phyloP scores from a whole-genome alignment of 257 asterid species.

The Verbena officinalis region DNA sequence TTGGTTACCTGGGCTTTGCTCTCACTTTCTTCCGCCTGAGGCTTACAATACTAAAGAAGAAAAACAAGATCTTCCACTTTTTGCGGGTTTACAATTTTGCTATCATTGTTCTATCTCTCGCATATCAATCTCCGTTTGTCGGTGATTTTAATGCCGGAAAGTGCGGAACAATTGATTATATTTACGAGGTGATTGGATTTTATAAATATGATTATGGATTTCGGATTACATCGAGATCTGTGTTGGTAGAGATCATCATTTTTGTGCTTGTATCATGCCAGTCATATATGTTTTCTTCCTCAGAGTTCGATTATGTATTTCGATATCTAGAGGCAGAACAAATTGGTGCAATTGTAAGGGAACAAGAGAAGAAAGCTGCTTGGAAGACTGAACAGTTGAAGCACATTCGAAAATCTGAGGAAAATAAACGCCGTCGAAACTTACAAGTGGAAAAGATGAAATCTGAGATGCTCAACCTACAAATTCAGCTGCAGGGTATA shows the following conservation, averaged over 20 bases:
- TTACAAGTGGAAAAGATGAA: slow-evolving; percentile 79
- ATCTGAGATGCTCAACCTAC: slow-evolving; percentile 80
- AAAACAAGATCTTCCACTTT: slow-evolving; percentile 67
- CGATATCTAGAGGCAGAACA: slow-evolving; percentile 82
- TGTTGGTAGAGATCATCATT: slow-evolving; percentile 69
- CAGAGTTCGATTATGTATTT: slow-evolving; percentile 71
- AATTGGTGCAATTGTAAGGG: slow-evolving; percentile 72
- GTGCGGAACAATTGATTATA: slow-evolving; percentile 64
- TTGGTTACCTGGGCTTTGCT: slow-evolving; percentile 74
- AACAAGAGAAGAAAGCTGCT: slow-evolving; percentile 78
- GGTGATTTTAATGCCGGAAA: slow-evolving; percentile 63
- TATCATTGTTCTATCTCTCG: slow-evolving; percentile 75
- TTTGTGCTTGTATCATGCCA: slow-evolving; percentile 70
- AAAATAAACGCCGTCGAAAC: slow-evolving; percentile 62
- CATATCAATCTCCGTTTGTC: slow-evolving; percentile 68
- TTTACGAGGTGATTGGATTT: slow-evolving; percentile 74
- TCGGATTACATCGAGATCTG: slow-evolving; percentile 77
- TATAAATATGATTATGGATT: slow-evolving; percentile 76
- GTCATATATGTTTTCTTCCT: slow-evolving; percentile 74
- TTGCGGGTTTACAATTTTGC: slow-evolving; percentile 63
- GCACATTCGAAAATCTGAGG: slow-evolving; percentile 71
- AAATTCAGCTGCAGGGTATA: slow-evolving; percentile 62
- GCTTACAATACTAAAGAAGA: slow-evolving; percentile 65
- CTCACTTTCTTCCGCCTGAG: slow-evolving; percentile 69
- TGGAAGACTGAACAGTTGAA: slow-evolving; percentile 74